Evolutionary conservation across 2,329 filamentous ascomycete genomes (phyloP).

Genomic region (Chaetomiaceae sp.): DNA sequence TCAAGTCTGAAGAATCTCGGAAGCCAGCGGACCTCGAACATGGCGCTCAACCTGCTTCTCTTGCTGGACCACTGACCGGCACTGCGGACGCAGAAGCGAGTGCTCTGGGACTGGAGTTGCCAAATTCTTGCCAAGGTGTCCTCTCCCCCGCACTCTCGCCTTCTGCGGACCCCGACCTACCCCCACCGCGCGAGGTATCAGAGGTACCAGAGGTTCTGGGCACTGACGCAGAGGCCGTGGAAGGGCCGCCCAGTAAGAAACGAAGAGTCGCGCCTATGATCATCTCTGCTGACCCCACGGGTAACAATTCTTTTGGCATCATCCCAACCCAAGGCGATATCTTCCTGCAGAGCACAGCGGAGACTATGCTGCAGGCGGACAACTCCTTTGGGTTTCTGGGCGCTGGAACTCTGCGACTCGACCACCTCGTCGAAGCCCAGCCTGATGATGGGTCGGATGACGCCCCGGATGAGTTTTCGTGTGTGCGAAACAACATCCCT

Average conservation of each 20-base stretch:
- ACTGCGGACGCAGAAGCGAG: background rate
- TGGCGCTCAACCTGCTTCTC: background rate
- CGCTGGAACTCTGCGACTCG: background rate
- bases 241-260: slow-evolving; percentile 27
- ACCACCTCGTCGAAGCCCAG: slow-evolving; percentile 8
- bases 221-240: background rate
- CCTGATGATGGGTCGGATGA: background rate
- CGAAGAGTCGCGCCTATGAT: slow-evolving; percentile 28
- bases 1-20: slow-evolving; percentile 28
- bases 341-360: background rate
- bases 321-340: slow-evolving; percentile 17
- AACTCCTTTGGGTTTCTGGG: slow-evolving; percentile 19
- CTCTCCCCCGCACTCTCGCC: slow-evolving; percentile 15
- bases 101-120: no score
- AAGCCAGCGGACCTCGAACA: background rate
- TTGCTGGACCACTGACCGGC: background rate
- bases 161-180: background rate
- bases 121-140: slow-evolving; percentile 11
- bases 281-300: slow-evolving; percentile 15
- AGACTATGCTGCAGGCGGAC: slow-evolving; percentile 1
- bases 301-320: background rate
- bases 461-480: slow-evolving; percentile 27
- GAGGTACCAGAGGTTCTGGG: background rate
- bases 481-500: slow-evolving; percentile 30
- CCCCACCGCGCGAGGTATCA: background rate